phyloP scores from a whole-genome alignment of 208 protist genomes.

The Trypanosomatidae sp. region DNA sequence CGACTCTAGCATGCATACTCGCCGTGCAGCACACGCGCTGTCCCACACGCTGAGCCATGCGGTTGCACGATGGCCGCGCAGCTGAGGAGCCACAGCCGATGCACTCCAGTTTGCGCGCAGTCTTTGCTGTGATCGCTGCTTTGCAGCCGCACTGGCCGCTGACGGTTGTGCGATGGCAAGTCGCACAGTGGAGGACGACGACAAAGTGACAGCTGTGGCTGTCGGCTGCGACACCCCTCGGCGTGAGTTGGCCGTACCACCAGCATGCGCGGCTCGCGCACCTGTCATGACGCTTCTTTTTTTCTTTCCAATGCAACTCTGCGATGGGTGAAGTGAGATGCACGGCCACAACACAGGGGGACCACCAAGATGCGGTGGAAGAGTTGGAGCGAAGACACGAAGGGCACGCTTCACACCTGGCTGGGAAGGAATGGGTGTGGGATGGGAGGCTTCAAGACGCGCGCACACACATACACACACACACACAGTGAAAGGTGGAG shows the following conservation, averaged over 20 bases:
- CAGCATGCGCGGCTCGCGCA: background rate
- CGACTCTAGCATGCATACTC: slow-evolving; percentile 62
- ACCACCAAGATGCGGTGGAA: background rate
- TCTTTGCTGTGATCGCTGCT: background rate
- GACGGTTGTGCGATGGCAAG: background rate
- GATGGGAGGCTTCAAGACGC: background rate
- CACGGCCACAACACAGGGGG: background rate
- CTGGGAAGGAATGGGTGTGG: background rate
- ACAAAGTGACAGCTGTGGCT: background rate
- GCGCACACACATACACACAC: background rate
- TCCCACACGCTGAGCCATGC: slow-evolving; percentile 77
- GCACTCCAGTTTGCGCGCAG: slow-evolving; percentile 12
- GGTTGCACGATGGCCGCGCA: slow-evolving; percentile 53
- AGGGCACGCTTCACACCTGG: background rate
- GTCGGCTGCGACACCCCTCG: background rate
- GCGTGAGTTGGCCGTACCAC: background rate
- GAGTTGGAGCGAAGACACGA: background rate
- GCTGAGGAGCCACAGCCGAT: slow-evolving; percentile 23
- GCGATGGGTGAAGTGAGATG: background rate
- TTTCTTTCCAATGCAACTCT: background rate
- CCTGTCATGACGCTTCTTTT: background rate
- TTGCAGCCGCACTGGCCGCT: background rate
- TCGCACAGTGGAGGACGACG: background rate
- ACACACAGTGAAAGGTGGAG: background rate
- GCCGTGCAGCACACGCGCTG: slow-evolving; percentile 33